Conservation (phyloP, 108 stramenopile species). For the Cyclotella atomus region DNA sequence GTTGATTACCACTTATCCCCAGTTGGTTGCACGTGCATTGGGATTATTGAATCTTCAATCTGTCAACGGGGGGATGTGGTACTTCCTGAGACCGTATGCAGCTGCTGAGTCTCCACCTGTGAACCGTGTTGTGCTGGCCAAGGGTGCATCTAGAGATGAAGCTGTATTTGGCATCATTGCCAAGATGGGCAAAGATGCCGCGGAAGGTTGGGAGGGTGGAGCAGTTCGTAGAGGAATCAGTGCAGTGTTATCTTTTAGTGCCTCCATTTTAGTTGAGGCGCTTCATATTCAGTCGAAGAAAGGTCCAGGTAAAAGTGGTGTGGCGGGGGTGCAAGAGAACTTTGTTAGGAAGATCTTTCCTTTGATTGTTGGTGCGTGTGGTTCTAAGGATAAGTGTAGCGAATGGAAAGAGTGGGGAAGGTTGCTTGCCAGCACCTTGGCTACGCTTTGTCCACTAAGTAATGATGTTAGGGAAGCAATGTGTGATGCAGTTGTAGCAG, state of each 20-base stretch:
- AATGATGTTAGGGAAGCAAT: constrained; percentile 32
- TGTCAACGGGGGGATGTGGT: constrained; percentile 41
- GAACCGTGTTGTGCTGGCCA: constrained; percentile 54
- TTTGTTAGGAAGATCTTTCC: constrained; percentile 50
- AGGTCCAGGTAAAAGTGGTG: constrained; percentile 12
- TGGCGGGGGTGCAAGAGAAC: constrained; percentile 49
- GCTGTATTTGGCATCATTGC: constrained; percentile 40
- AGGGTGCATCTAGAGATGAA: constrained; percentile 55
- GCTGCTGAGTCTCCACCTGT: constrained; percentile 31
- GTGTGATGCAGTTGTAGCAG: constrained; percentile 42
- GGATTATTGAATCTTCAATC: constrained; percentile 64
- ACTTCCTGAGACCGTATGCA: constrained; percentile 70
- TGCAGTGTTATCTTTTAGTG: constrained; percentile 62
- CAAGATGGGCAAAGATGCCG: constrained; percentile 36
- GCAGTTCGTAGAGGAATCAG: constrained; percentile 39
- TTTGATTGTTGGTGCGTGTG: constrained; percentile 49
- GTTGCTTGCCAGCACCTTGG: constrained; percentile 31
- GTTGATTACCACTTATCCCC: constrained; percentile 26
- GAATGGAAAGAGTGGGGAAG: constrained; percentile 57
- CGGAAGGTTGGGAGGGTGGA: neutral
- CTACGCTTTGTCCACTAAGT: constrained; percentile 25
- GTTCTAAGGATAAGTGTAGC: constrained; percentile 8
- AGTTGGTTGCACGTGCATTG: constrained; percentile 51
- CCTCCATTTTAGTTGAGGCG: constrained; percentile 70
- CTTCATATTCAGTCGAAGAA: constrained; percentile 52